These are phyloP conservation scores for Aaosphaeria pasadenensis DNA, from an alignment of 2,329 filamentous ascomycete species.

Conservation along the genomic window DNA sequence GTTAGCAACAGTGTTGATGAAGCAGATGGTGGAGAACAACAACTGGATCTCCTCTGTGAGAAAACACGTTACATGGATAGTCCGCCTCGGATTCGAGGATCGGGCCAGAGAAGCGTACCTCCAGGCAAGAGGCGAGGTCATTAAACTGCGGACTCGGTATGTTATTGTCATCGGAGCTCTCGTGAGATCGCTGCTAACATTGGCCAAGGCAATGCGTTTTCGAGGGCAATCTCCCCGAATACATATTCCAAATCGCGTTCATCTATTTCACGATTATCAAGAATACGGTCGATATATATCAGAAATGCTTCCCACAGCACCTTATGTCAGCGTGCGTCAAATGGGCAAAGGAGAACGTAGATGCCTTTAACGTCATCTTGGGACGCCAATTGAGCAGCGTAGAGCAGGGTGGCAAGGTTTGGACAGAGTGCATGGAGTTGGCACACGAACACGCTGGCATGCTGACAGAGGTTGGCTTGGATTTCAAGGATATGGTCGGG, in stretches of 20 bases:
- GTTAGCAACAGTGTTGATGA: constrained; percentile 72
- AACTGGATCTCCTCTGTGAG: constrained; percentile 74
- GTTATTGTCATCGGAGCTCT: constrained; percentile 1
- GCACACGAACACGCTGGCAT: constrained; percentile 78
- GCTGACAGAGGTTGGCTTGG: constrained; percentile 80
- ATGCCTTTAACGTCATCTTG: constrained; percentile 82
- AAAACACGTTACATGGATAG: constrained; percentile 79
- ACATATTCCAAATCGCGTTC: constrained; percentile 93
- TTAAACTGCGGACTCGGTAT: constrained; percentile 80
- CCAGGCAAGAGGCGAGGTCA: constrained; percentile 70
- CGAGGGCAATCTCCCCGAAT: constrained; percentile 85
- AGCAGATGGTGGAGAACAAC: constrained; percentile 74
- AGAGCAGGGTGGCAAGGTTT: constrained; percentile 69
- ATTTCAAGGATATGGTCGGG: constrained; percentile 81
- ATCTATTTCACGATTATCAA: constrained; percentile 94
- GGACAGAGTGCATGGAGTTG: constrained; percentile 78
- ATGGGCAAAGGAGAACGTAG: constrained; percentile 95
- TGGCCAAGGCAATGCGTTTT: constrained; percentile 79
- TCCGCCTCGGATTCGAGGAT: constrained; percentile 85
- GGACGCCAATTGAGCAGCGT: constrained; percentile 83
- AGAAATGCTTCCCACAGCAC: constrained; percentile 70
- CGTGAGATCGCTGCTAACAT: constrained; percentile 12
- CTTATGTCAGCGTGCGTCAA: constrained; percentile 95
- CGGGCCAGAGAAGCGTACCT: constrained; percentile 84
- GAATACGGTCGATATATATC: constrained; percentile 88